Evolutionary conservation across 1,139 yeast species (phyloP), one percentile per base, ranked within the genome.

Genomic region (Debaryomyces subglobosus): DNA sequence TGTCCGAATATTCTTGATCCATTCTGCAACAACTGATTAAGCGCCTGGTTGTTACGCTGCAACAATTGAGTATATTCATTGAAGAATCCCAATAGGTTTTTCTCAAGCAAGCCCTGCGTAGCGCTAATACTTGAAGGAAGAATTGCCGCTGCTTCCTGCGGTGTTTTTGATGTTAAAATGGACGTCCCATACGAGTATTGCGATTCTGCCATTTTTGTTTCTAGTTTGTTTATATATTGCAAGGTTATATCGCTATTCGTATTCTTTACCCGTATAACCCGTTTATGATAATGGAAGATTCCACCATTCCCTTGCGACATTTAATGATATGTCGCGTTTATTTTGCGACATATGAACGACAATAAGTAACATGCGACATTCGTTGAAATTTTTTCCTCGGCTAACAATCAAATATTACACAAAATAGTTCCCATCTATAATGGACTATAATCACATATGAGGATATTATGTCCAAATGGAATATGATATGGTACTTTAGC

Each of bases 21-120:
- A 37, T 67, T 67, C 24, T 70, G 67, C 39, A 82, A 66, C 38
- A 85, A 69, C 49, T 71, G 72, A 46, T 77, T 74, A 56, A 84
- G 68, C 51, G 79, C 82, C 50, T 70, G 74, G 44, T 79, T 75
- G 58, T 84, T 81, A 42, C 71, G 72, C 32, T 77, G 72, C 52
- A 81, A 70, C 48, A 79, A 64, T 34, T 77, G 65, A 40, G 81
- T 71, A 56, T 84, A 79, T 34, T 74, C 77, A 41, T 79, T 78
- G 59, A 84, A 80, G 76, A 86, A 80, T 23, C 68, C 67, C 36
- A 84, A 78, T 56, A 85, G 71, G 50, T 79, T 59, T 30, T 55
- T 57, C 38, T 60, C 59, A 8, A 64, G 52, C 20, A 63, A 53
- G 27, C 56, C 56, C n/a, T 60, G 54, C 12, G 71, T 56, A 7